Percentiles rank a stretch among this genome's conserved stretches.
Evolutionary conservation across 345 rosid genomes (phyloP).

Genomic region (Jatropha curcas): DNA sequence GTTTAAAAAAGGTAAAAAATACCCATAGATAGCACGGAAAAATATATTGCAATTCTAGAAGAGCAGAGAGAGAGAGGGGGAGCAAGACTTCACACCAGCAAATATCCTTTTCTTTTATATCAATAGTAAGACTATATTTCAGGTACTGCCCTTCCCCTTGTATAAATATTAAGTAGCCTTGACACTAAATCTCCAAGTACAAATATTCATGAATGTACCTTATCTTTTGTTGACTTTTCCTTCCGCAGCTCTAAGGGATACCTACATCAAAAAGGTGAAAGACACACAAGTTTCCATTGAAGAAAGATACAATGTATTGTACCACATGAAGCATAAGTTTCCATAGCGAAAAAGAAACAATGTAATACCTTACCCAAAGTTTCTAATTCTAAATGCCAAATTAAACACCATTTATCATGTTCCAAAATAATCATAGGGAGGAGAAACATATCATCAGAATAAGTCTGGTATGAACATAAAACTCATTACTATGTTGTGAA

Average conservation of each 20-base stretch:
- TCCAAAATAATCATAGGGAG: neutral
- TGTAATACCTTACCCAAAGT: too few species aligned
- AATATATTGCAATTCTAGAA: neutral
- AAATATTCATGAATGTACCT: slow-evolving; percentile 44
- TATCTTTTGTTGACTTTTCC: slow-evolving; percentile 85
- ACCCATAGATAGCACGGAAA: neutral
- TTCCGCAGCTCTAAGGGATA: slow-evolving; percentile 91
- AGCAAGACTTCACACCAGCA: neutral
- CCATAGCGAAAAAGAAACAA: too few species aligned
- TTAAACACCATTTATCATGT: neutral
- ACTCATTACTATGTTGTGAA: neutral
- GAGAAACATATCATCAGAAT: neutral
- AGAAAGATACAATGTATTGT: neutral
- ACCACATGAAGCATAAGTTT: neutral
- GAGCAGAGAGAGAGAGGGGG: neutral
- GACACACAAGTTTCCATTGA: too few species aligned
- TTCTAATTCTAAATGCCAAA: too few species aligned
- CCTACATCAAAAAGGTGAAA: slow-evolving; percentile 45
- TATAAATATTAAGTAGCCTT: neutral
- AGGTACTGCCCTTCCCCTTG: neutral
- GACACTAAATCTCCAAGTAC: neutral
- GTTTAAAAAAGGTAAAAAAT: neutral
- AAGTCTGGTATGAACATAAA: neutral
- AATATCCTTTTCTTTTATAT: neutral
- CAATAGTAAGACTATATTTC: neutral